Base-by-base conservation (phyloP, 2,329 filamentous ascomycete genomes). In the Fusarium proliferatum region DNA sequence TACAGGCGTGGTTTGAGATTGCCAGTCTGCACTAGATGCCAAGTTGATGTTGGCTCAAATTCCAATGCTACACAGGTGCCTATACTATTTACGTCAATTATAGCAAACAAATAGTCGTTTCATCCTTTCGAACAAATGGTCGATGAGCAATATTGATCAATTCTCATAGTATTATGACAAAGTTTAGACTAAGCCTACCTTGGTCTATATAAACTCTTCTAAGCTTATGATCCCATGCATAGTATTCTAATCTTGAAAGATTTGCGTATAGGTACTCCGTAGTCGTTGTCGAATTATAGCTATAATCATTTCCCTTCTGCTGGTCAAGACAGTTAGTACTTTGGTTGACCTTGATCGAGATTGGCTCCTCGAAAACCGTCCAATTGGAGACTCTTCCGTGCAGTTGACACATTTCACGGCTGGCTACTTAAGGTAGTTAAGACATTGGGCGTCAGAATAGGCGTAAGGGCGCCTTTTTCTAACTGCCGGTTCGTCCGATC, bases 401-500 rank as follows among this genome's bases (percentile, higher is more conserved):
- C 19, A 36, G 34, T 28, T 61, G 43, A 30, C 45, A 49, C 33
- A 48, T 61, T 57, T 60, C 26, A 28, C 26, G 17, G 33, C 21
- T 26, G 3, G 26, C 11, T 33, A 33, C 30, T n/a, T 42, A 26
- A 26, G 26, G 26, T 26, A n/a, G 55, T 67, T n/a, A 55, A 72
- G 30, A 46, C 28, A 45, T 46, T 52, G 23, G 52, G 36, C 23
- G 58, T 49, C 33, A 68, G 36, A 51, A 58, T 49, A 57, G 58
- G 23, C 34, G 51, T 39, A 41, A 38, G 51, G 55, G 55, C 48
- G 48, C 52, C 55, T 53, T 56, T 56, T 67, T 30, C 28, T 49
- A 73, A 72, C 59, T 74, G 45, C 69, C 58, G 58, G 69, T 43
- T 63, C 30, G 53, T 45, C 64, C 59, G 49, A 61, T 72, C 55